Evolutionary conservation across 345 rosid genomes (phyloP).

Genomic region (Moringa oleifera): DNA sequence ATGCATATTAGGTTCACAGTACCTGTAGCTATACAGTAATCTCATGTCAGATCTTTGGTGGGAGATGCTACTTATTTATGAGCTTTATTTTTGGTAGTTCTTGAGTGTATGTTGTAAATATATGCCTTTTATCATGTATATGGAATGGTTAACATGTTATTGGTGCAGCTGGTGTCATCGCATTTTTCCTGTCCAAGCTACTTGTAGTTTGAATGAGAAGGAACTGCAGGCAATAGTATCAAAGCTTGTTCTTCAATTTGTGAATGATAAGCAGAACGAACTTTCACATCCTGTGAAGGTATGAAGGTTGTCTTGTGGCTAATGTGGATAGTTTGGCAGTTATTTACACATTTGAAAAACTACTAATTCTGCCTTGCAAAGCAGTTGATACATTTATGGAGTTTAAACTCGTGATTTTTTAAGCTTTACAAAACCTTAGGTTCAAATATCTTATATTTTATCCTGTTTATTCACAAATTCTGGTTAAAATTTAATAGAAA

Average conservation of each 20-base stretch:
- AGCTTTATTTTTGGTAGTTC: neutral
- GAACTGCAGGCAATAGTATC: slow-evolving; percentile 59
- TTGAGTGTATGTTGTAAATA: slow-evolving; percentile 7
- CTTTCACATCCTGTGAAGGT: slow-evolving; percentile 63
- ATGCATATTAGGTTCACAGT: too few relatives aligned
- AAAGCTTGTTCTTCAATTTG: slow-evolving; percentile 60
- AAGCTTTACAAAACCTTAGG: too few relatives aligned
- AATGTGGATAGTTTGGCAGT: too few relatives aligned
- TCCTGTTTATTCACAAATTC: too few relatives aligned
- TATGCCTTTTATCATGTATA: slow-evolving; percentile 1
- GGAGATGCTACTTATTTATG: too few relatives aligned
- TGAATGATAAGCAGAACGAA: slow-evolving; percentile 43
- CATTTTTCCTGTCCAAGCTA: slow-evolving; percentile 85
- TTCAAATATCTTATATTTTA: too few relatives aligned
- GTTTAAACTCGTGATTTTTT: neutral
- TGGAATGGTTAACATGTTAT: slow-evolving; percentile 12
- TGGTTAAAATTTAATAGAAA: too few relatives aligned
- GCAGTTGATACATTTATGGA: too few relatives aligned
- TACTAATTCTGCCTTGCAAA: slow-evolving; percentile 5
- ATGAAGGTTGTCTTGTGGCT: too few relatives aligned
- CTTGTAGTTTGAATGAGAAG: slow-evolving; percentile 71
- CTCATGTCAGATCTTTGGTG: too few relatives aligned
- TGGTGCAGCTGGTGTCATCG: slow-evolving; percentile 93
- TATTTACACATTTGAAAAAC: neutral
- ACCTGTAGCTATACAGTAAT: too few relatives aligned